phyloP scores from a whole-genome alignment of 129 eudicot genomes.

The Lactuca sativa region DNA sequence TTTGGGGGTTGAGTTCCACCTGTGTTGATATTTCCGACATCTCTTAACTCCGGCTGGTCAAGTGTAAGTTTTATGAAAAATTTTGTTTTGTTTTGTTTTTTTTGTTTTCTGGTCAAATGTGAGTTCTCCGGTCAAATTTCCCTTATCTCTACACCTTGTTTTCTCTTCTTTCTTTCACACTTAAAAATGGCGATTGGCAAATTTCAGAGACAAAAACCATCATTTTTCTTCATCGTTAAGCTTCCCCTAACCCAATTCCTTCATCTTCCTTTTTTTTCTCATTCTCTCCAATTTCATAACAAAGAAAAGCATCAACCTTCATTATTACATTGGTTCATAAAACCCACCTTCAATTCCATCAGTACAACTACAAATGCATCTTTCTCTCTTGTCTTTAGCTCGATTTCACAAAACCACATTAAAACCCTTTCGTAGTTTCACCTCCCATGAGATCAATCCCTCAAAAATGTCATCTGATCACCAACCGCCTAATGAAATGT shows the following conservation, averaged over 20 bases:
- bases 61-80: too few species aligned
- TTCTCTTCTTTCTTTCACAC: constrained; percentile 21
- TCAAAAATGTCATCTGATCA: constrained; percentile 42
- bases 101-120: too few species aligned
- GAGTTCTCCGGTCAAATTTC: too few species aligned
- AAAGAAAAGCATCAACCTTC: constrained; percentile 62
- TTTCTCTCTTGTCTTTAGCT: background rate
- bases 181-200: constrained; percentile 35
- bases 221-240: constrained; percentile 52
- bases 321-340: constrained; percentile 29
- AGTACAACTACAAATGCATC: constrained; percentile 12
- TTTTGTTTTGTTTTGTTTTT: too few species aligned
- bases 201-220: constrained; percentile 46
- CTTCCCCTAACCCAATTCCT: constrained; percentile 26
- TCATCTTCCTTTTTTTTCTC: constrained; percentile 25
- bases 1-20: too few species aligned
- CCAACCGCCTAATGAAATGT: constrained; percentile 36
- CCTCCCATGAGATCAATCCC: background rate
- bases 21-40: too few species aligned
- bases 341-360: constrained; percentile 8
- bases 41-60: too few species aligned
- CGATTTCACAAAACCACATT: background rate
- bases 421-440: constrained; percentile 5
- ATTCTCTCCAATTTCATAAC: constrained; percentile 28
- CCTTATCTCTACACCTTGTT: constrained; percentile 21